phyloP scores from a whole-genome alignment of 306 rosid genomes.

The Trichosanthes truncata region DNA sequence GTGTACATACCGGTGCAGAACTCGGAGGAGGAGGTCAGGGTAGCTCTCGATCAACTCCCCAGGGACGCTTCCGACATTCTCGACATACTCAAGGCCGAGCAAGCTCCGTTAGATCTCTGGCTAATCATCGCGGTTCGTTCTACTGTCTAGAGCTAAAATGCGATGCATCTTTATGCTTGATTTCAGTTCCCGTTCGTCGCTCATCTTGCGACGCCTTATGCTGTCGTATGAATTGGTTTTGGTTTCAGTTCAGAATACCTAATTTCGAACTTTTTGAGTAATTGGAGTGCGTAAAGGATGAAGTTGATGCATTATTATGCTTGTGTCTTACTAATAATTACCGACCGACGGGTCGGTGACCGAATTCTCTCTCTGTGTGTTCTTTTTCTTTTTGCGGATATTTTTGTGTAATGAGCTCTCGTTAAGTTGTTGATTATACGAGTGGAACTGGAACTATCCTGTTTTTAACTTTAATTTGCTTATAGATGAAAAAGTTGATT shows the following conservation, averaged over 20 bases:
- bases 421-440: not conserved
- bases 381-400: not conserved
- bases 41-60: slow-evolving; percentile 88
- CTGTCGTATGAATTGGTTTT: not conserved
- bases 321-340: not conserved
- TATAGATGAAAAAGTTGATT: not conserved
- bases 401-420: not conserved
- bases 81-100: slow-evolving; percentile 96
- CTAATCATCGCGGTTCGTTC: slow-evolving; percentile 79
- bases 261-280: not conserved
- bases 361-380: not conserved
- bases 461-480: not conserved
- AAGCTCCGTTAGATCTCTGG: slow-evolving; percentile 99
- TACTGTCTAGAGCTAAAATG: not conserved
- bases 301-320: not conserved
- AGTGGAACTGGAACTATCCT: not conserved
- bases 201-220: not conserved
- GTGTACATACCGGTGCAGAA: slow-evolving; percentile 96
- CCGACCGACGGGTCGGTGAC: not conserved
- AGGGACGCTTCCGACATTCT: slow-evolving; percentile 89
- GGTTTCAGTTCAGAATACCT: not conserved
- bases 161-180: not conserved
- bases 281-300: not conserved
- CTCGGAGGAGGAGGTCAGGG: slow-evolving; percentile 98
- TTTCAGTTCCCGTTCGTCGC: not conserved